Percentiles rank a stretch among this genome's conserved stretches.
Conservation (phyloP, 176 grass and related monocot species). For the Avena insularis region DNA sequence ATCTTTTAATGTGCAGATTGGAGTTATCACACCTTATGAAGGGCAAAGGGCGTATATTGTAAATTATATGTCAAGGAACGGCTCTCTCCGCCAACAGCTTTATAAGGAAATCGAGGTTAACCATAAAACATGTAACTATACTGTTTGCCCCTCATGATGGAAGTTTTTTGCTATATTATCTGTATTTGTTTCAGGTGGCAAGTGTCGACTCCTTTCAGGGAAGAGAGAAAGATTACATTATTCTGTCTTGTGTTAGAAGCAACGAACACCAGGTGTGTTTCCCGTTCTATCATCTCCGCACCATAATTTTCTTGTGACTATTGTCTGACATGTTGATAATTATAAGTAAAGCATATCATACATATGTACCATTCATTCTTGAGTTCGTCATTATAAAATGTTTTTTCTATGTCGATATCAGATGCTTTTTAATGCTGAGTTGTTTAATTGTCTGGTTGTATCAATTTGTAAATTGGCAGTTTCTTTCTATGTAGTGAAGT, state of each 20-base stretch:
- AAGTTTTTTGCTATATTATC: slow-evolving; percentile 36
- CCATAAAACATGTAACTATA: neutral
- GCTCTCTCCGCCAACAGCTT: slow-evolving; percentile 93
- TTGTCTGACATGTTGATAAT: slow-evolving; percentile 14
- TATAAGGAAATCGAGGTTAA: slow-evolving; percentile 99
- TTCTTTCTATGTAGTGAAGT: neutral
- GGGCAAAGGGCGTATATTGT: slow-evolving; percentile 99
- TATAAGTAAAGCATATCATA: neutral
- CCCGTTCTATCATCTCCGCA: slow-evolving; percentile 18
- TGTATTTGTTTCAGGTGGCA: slow-evolving; percentile 72
- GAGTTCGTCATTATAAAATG: neutral
- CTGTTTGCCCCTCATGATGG: neutral
- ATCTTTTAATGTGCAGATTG: slow-evolving; percentile 71
- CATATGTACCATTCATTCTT: neutral
- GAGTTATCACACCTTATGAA: slow-evolving; percentile 99
- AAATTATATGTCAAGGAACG: slow-evolving; percentile 99
- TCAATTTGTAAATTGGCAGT: slow-evolving; percentile 1
- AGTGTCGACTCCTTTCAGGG: slow-evolving; percentile 99
- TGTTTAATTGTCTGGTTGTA: neutral
- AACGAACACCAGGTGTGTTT: slow-evolving; percentile 93
- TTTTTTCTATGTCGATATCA: neutral
- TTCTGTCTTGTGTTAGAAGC: slow-evolving; percentile 98
- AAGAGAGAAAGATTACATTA: slow-evolving; percentile 99
- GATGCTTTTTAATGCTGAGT: slow-evolving; percentile 4
- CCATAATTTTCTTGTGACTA: neutral